These are phyloP conservation scores for Sporothrix phasma DNA, from an alignment of 2,329 filamentous ascomycete species.

Conservation along the genomic window DNA sequence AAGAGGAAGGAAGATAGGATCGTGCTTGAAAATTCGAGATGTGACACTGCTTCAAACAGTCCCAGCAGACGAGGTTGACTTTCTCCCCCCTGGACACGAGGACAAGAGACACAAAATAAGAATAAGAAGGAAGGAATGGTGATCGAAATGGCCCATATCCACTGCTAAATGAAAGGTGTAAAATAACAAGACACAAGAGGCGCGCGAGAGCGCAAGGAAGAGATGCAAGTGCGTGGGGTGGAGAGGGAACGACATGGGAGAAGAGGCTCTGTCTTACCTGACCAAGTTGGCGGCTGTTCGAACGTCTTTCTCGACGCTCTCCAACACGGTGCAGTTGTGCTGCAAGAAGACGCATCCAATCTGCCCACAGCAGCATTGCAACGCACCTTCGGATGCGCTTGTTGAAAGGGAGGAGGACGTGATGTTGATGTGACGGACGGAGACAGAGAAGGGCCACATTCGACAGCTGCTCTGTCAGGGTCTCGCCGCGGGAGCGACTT, in stretches of 20 bases:
- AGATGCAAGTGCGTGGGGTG: too few relatives aligned
- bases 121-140: not conserved
- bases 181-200: not conserved
- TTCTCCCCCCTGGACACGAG: not conserved
- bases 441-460: not conserved
- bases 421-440: not conserved
- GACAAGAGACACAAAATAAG: not conserved
- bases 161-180: conserved; percentile 18
- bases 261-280: conserved; percentile 61
- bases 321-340: conserved; percentile 68
- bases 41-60: not conserved
- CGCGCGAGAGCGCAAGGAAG: not conserved
- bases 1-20: not conserved
- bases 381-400: conserved; percentile 23
- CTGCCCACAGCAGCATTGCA: conserved; percentile 78
- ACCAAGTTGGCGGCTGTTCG: conserved; percentile 74
- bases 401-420: conserved; percentile 8
- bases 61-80: not conserved
- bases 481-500: conserved; percentile 1
- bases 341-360: conserved; percentile 68
- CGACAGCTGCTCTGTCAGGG: not conserved
- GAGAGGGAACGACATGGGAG: not conserved
- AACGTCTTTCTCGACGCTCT: conserved; percentile 78
- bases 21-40: not conserved
- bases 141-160: not conserved